Conservation (phyloP, 1,284 basidiomycete species). For the Cryptococcus floricola region DNA sequence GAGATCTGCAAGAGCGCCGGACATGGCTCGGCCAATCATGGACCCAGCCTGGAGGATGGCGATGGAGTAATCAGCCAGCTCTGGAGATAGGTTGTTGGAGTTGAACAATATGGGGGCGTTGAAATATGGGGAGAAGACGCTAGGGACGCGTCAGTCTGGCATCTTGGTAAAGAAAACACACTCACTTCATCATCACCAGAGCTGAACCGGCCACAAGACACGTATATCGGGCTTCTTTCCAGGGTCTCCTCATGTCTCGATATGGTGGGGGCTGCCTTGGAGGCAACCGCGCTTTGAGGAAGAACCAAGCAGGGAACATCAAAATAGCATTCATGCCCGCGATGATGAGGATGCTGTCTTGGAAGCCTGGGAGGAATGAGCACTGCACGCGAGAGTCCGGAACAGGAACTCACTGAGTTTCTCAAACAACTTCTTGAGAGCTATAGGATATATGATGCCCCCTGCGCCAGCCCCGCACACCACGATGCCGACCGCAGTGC, state of each 20-base stretch:
- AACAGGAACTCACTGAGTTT: constrained; percentile 23
- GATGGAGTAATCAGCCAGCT: constrained; percentile 33
- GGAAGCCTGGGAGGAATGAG: constrained; percentile 25
- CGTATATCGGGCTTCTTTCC: constrained; percentile 29
- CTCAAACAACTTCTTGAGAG: constrained; percentile 35
- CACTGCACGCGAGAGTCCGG: neutral
- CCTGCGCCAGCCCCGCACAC: constrained; percentile 39
- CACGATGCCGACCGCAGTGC: constrained; percentile 41
- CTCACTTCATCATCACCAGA: constrained; percentile 34
- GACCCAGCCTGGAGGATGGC: constrained; percentile 39
- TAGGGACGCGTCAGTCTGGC: constrained; percentile 2
- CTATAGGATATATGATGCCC: constrained; percentile 45
- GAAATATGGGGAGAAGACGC: constrained; percentile 38
- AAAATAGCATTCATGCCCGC: constrained; percentile 41
- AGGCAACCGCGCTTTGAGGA: constrained; percentile 39
- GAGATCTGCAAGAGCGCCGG: constrained; percentile 34
- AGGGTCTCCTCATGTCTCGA: constrained; percentile 28
- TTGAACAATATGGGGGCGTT: constrained; percentile 27
- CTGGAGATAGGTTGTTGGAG: constrained; percentile 21
- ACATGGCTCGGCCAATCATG: constrained; percentile 34
- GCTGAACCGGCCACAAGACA: constrained; percentile 28
- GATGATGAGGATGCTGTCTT: constrained; percentile 39
- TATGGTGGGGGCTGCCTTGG: constrained; percentile 34
- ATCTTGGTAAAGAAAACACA: neutral
- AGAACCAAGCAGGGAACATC: constrained; percentile 38